Percentiles rank a stretch among this genome's conserved stretches.
Conservation (phyloP, 106 monocot genomes). For the Dactylorhiza incarnata region DNA sequence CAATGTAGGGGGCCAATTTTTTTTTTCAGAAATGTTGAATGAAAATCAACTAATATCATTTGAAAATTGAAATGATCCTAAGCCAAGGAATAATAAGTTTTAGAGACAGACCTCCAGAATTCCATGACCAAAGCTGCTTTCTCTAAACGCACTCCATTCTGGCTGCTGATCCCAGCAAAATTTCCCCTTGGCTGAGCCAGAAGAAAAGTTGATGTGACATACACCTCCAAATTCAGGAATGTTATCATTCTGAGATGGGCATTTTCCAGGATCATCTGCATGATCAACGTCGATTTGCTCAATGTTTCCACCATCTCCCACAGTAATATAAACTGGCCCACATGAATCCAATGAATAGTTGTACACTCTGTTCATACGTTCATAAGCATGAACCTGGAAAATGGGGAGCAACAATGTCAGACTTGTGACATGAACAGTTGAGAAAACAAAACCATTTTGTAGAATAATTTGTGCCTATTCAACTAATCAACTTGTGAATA, state of each 20-base stretch:
- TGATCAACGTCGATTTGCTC: constrained; percentile 65
- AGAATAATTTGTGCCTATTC: no score
- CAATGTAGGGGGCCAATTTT: no score
- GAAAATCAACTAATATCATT: no score
- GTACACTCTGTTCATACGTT: constrained; percentile 76
- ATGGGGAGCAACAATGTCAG: background rate
- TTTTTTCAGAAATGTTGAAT: no score
- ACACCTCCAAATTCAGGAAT: constrained; percentile 67
- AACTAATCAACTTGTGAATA: no score
- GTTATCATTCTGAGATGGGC: constrained; percentile 57
- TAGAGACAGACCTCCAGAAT: constrained; percentile 59
- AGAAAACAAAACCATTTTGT: no score
- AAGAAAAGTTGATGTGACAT: constrained; percentile 73
- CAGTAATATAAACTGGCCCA: constrained; percentile 77
- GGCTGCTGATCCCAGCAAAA: constrained; percentile 83
- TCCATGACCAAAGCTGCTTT: constrained; percentile 96
- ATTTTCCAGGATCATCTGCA: constrained; percentile 80
- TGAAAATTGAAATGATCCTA: no score
- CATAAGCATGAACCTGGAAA: constrained; percentile 84
- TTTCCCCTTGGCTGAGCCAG: constrained; percentile 68
- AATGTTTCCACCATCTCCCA: constrained; percentile 93
- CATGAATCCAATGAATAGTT: constrained; percentile 74
- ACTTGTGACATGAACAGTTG: background rate
- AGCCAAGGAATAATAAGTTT: background rate
- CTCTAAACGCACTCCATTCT: constrained; percentile 88